A percentile compares a stretch with the other conserved stretches of the same genome.
Evolutionary conservation across 768 basidiomycete species (phyloP).

Genomic region (Boletellus ananiceps): DNA sequence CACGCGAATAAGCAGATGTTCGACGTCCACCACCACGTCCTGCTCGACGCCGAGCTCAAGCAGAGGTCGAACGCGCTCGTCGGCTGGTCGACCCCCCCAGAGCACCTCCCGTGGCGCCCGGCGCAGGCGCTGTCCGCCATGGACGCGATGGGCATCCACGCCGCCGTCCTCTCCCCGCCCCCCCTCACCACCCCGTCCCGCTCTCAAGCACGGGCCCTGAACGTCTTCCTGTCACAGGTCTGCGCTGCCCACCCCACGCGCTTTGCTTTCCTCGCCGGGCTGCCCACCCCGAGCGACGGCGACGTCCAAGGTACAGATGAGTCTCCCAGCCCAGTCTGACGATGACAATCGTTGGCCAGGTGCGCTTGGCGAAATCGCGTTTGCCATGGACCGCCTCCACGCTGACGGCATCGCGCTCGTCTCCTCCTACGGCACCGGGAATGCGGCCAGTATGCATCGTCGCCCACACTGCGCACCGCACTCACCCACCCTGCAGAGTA

Average conservation of each 20-base stretch:
- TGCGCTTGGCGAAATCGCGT: conserved; percentile 54
- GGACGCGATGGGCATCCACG: conserved; percentile 53
- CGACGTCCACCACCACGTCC: conserved; percentile 79
- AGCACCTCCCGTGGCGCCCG: conserved; percentile 63
- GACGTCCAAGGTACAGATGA: conserved; percentile 51
- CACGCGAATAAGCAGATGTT: conserved; percentile 36
- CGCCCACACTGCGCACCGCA: neutral
- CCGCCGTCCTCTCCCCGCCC: conserved; percentile 65
- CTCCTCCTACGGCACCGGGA: conserved; percentile 61
- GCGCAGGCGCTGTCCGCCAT: conserved; percentile 57
- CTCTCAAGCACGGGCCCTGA: conserved; percentile 41
- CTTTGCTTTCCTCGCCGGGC: conserved; percentile 67
- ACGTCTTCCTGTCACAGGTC: conserved; percentile 44
- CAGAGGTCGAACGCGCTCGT: conserved; percentile 35
- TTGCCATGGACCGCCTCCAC: conserved; percentile 54
- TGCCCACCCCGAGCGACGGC: conserved; percentile 47
- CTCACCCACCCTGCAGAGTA: conserved; percentile 43
- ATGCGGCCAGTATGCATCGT: conserved; percentile 44
- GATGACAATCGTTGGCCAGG: conserved; percentile 35
- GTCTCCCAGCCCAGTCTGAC: too few relatives aligned
- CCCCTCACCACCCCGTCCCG: conserved; percentile 46
- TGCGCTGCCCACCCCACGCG: conserved; percentile 46
- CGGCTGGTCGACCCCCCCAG: conserved; percentile 61
- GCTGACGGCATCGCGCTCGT: conserved; percentile 64
- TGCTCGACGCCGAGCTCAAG: conserved; percentile 45